phyloP scores from a whole-genome alignment of 805 yeast genomes.

The Myxozyma lipomycoides region DNA sequence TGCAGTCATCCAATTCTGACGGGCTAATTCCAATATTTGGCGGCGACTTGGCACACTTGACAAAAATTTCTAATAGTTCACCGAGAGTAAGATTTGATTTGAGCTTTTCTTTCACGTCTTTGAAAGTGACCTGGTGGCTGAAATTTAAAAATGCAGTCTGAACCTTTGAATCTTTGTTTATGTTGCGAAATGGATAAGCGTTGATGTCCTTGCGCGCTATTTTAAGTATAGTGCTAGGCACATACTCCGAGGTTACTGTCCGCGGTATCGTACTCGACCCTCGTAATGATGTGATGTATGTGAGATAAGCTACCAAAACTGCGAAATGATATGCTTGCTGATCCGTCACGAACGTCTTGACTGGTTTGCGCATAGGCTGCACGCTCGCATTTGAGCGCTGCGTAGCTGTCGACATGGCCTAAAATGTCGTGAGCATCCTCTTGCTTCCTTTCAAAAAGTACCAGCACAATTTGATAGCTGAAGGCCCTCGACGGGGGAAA shows the following conservation, averaged over 20 bases:
- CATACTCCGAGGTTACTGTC: not conserved
- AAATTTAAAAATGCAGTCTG: conserved; percentile 11
- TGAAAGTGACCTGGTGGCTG: conserved; percentile 1
- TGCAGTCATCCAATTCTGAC: not conserved
- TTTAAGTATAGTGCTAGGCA: conserved; percentile 3
- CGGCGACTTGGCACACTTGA: not conserved
- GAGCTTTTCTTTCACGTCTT: conserved; percentile 9
- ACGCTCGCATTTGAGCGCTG: not conserved
- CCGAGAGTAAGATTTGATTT: conserved; percentile 10
- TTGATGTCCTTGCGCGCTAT: conserved; percentile 12
- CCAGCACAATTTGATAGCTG: too few relatives aligned
- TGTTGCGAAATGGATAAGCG: conserved; percentile 2
- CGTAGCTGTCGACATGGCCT: not conserved
- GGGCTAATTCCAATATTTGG: not conserved
- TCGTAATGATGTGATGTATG: conserved; percentile 10
- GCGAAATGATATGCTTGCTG: conserved; percentile 14
- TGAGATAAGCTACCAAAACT: conserved; percentile 8
- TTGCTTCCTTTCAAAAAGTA: too few relatives aligned
- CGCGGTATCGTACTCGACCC: conserved; percentile 1
- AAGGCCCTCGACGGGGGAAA: too few relatives aligned
- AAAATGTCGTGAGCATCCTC: too few relatives aligned
- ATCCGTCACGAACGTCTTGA: conserved; percentile 6
- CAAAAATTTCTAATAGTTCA: conserved; percentile 6
- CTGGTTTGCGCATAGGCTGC: conserved; percentile 10
- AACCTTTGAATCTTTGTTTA: not conserved